Conservation (phyloP, 768 basidiomycete species). For the Clitopilus hobsonii region DNA sequence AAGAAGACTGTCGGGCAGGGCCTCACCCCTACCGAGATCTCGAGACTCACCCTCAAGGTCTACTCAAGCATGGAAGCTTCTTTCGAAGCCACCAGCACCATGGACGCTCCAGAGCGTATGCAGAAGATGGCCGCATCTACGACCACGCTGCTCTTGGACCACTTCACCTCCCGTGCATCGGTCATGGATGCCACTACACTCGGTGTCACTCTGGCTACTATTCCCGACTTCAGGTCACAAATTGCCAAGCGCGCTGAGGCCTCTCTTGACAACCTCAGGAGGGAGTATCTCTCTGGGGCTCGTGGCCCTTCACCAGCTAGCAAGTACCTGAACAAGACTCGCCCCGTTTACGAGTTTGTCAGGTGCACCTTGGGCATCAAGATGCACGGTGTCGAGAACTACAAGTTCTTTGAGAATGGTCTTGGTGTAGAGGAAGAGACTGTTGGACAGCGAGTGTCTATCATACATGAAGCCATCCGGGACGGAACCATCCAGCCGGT, state of each 20-base stretch:
- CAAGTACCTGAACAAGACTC: constrained; percentile 59
- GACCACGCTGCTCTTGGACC: constrained; percentile 61
- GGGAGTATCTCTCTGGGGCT: constrained; percentile 53
- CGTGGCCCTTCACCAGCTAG: constrained; percentile 67
- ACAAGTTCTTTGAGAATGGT: constrained; percentile 53
- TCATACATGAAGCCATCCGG: constrained; percentile 62
- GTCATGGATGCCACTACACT: constrained; percentile 24
- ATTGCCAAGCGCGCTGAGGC: constrained; percentile 44
- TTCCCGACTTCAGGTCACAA: constrained; percentile 50
- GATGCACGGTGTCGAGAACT: constrained; percentile 80
- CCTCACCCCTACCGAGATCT: constrained; percentile 29
- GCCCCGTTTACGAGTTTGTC: constrained; percentile 74
- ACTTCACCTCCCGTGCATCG: constrained; percentile 34
- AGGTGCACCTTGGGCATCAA: constrained; percentile 64
- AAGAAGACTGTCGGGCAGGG: constrained; percentile 34
- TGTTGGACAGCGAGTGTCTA: constrained; percentile 64
- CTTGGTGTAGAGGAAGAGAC: constrained; percentile 65
- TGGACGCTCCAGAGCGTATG: constrained; percentile 73
- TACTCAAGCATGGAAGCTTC: constrained; percentile 39
- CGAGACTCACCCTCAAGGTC: constrained; percentile 30
- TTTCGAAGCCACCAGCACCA: constrained; percentile 62
- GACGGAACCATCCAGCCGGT: constrained; percentile 45
- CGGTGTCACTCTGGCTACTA: constrained; percentile 28
- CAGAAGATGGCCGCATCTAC: constrained; percentile 60
- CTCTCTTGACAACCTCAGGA: constrained; percentile 44